Evolutionary conservation across 2,329 filamentous ascomycete species (phyloP), one percentile per base, ranked within the genome.

Genomic region (Talaromyces sp.): DNA sequence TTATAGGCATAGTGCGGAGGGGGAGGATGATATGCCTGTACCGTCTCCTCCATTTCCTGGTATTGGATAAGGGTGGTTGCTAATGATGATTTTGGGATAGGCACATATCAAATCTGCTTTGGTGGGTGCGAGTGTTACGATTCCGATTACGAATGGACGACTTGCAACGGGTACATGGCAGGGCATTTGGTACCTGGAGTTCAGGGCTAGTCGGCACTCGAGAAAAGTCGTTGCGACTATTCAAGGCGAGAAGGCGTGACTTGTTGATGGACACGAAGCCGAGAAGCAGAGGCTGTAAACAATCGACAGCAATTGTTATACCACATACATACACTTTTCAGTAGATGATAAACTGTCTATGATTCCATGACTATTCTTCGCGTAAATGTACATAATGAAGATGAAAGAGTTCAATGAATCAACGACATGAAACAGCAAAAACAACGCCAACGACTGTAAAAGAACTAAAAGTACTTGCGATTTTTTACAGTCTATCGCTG

Each of bases 111-210:
- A 99, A 81, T 92, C 89, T 65, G 91, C 92, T 0, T 81, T 99
- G 59, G 85, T 98, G 34, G 95, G 95, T 15, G 92, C 93, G 3
- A 96, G 91, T 71, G 88, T 98, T 2, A 94, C 89, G 5, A 90
- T 99, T 66, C 95, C 95, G 1, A 97, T 99, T 76, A 90, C 86
- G 67, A 88, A 98, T 73, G 95, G 95, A 45, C 88, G 86, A 71
- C 77, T 98, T 75, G 89, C 82, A 10, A 86, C 84, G 17, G 87
- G 87, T 1, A 89, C 87, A 17, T 84, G 82, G 82, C 81, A 83
- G 69, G 88, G 95, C 0, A 94, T 98, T 67, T 98, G 92, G 91
- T 96, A 96, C 77, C 81, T 97, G 69, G 95, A 98, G 79, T 98
- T 98, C 76, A 85, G 94, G 65, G 85, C 82, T 2, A 82, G 82